Base-by-base conservation (phyloP, 208 protist genomes). In the Leishmania arabica region DNA sequence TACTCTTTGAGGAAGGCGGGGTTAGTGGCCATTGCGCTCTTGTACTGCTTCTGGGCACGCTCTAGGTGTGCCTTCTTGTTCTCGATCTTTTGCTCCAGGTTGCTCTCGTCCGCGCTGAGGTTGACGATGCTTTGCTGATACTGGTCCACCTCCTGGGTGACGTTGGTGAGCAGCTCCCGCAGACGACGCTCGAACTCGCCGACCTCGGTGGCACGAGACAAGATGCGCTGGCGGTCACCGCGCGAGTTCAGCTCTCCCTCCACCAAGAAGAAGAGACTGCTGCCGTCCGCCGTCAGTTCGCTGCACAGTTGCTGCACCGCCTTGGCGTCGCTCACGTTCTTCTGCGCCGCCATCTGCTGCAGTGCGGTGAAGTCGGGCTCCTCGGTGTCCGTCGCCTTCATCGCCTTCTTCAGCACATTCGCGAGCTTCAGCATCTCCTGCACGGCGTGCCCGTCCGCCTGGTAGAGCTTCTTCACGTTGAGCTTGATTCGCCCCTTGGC, bases 351-450 rank as follows among this genome's bases (percentile, higher is more conserved):
- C 91, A 96, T 93, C 77, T 96, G 90, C 78, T 97, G 93, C 31
- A 96, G 86, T 51, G 85, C 85, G 65, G 92, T 81, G 62, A 95
- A 93, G 73, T 95, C 94, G 34, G 81, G 82, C 53, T 98, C 92
- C 56, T 98, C 94, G 11, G 88, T 88, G 11, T 84, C 87, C 6
- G 90, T 96, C 17, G 92, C 84, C 54, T 90, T 88, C 92, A 95
- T 97, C 8, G 97, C 96, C 53, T 92, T 88, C 70, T 98, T 97
- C 13, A 99, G 88, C 54, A 99, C 81, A 53, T 88, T 90, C 9
- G 98, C 94, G 2, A 99, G 87, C 83, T 99, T 99, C 47, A 99
- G 88, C 91, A 99, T 96, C 88, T 99, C 98, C 83, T 98, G 96
- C 64, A 99, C 98, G 13, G 97, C 96, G 83, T 99, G 98, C 3